Percentiles rank a stretch among this genome's conserved stretches.
These are phyloP conservation scores for Salix caprea DNA, from an alignment of 345 rosid species.

Conservation along the genomic window DNA sequence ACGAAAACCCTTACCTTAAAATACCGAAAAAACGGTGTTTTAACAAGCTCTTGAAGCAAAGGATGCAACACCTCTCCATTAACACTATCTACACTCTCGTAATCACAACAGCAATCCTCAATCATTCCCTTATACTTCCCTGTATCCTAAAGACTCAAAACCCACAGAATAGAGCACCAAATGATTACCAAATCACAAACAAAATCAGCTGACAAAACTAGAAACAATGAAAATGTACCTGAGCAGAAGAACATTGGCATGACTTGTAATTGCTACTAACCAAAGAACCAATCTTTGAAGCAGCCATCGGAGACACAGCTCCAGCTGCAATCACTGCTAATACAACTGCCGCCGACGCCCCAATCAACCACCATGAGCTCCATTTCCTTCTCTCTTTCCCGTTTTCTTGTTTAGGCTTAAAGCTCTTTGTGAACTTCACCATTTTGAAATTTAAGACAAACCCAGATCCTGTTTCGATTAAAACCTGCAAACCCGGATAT, in stretches of 20 bases:
- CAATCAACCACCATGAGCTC: neutral
- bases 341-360: neutral
- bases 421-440: neutral
- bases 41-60: constrained; percentile 70
- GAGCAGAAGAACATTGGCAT: neutral
- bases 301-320: neutral
- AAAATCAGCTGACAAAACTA: neutral
- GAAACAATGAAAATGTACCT: neutral
- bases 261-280: neutral
- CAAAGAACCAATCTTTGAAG: neutral
- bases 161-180: neutral
- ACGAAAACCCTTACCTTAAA: constrained; percentile 59
- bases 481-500: neutral
- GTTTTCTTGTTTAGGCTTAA: neutral
- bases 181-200: neutral
- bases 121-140: constrained; percentile 68
- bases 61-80: constrained; percentile 72
- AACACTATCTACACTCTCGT: constrained; percentile 29
- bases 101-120: constrained; percentile 90
- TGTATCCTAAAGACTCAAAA: neutral
- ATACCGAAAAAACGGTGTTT: constrained; percentile 75
- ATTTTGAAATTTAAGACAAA: neutral
- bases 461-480: neutral
- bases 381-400: neutral
- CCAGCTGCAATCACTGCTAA: neutral